These are phyloP conservation scores for Sarocladium oryzae DNA, from an alignment of 2,329 filamentous ascomycete species.

Conservation along the genomic window DNA sequence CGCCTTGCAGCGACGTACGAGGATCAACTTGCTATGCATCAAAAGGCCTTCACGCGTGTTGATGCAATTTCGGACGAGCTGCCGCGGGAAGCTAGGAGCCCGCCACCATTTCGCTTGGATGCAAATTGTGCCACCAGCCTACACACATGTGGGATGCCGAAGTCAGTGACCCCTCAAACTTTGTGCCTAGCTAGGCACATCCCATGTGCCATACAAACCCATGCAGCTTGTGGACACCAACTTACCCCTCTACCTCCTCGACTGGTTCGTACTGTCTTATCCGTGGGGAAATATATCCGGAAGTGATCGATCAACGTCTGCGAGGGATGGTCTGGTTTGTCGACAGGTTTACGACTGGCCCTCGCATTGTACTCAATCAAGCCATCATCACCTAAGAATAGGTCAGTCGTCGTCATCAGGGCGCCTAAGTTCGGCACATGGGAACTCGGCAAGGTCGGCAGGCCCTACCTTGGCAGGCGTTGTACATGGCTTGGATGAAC, in stretches of 20 bases:
- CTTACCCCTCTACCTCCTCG: slow-evolving; percentile 54
- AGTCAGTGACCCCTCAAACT: slow-evolving; percentile 16
- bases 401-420: neutral
- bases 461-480: slow-evolving; percentile 45
- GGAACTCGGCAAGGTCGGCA: slow-evolving; percentile 13
- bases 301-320: slow-evolving; percentile 42
- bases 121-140: slow-evolving; percentile 78
- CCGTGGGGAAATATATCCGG: slow-evolving; percentile 75
- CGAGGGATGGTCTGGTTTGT: slow-evolving; percentile 17
- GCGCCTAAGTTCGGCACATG: slow-evolving; percentile 7
- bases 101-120: slow-evolving; percentile 69
- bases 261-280: slow-evolving; percentile 59
- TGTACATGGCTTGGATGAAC: slow-evolving; percentile 54
- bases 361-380: slow-evolving; percentile 39
- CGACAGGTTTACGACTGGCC: slow-evolving; percentile 19
- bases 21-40: slow-evolving; percentile 79
- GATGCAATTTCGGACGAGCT: slow-evolving; percentile 67
- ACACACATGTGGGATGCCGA: slow-evolving; percentile 26
- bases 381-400: slow-evolving; percentile 28
- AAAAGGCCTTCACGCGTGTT: slow-evolving; percentile 66
- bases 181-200: neutral
- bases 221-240: slow-evolving; percentile 11
- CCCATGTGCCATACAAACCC: too few species aligned
- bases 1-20: slow-evolving; percentile 31
- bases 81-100: slow-evolving; percentile 60